Base-by-base conservation (phyloP, 208 protist species). In the Crithidia sp. region DNA sequence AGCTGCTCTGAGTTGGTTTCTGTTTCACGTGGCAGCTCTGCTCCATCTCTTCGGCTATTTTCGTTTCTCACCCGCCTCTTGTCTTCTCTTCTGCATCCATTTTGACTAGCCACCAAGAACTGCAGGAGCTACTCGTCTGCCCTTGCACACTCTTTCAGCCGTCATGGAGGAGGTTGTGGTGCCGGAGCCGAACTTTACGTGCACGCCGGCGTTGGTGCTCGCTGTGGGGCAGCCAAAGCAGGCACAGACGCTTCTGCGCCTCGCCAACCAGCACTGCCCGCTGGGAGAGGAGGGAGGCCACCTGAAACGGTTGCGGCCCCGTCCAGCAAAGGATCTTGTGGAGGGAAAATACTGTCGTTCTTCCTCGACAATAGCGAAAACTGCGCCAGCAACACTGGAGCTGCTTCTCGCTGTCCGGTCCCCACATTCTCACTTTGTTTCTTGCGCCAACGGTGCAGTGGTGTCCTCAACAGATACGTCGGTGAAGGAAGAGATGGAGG, bases 281-380 rank as follows among this genome's bases (percentile, higher is more conserved):
- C 60, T 95, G 0, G 63, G 74, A 49, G 39, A 55, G 41, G 8
- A 37, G 2, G 74, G 74, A 12, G 67, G 71, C 9, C 92, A 96
- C 64, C 69, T 96, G 68, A 95, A 95, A 71, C 89, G 92, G 2
- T 90, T 96, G 55, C 89, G 92, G 4, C 71, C 65, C 6, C 75
- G 72, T 0, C 65, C 50, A 17, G 45, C 16, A 55, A 55, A 55
- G 50, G 28, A 28, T 28, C 28, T 28, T 28, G 16, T 17, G 14
- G 6, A 12, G 0, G 3, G 50, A 55, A 3, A 12, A 7, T 2
- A 17, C 12, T 14, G 7, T 0, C 50, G n/a, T 12, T 7, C 12
- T 49, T 2, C 49, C 7, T 12, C 49, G 5, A 36, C 60, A 17
- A 54, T 40, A 6, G 14, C 7, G 7, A 9, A 19, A 2, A 71